phyloP scores from a whole-genome alignment of 2,329 filamentous ascomycete species.

The Calonectria pseudoreteaudii region DNA sequence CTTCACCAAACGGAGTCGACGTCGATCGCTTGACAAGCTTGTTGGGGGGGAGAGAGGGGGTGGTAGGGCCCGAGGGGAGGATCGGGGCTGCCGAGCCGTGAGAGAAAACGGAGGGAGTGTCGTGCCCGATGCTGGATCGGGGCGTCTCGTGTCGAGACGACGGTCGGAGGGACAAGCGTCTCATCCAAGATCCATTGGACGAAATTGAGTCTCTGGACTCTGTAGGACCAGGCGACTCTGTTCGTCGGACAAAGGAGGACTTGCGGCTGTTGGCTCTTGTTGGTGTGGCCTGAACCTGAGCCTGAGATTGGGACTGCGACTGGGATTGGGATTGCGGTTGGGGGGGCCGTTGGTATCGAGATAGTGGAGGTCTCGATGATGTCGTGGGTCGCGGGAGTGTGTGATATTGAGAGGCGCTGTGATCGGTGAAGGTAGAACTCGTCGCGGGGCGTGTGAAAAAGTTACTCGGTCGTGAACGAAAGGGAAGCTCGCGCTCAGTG shows the following conservation, averaged over 20 bases:
- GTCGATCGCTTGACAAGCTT: conserved; percentile 82
- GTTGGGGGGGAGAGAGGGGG: conserved; percentile 70
- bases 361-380: conserved; percentile 51
- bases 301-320: conserved; percentile 51
- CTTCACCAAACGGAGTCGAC: conserved; percentile 62
- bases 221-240: conserved; percentile 51
- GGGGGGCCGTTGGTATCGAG: conserved; percentile 52
- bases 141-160: conserved; percentile 73
- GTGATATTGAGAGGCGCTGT: conserved; percentile 46
- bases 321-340: conserved; percentile 49
- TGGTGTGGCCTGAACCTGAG: conserved; percentile 56
- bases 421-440: conserved; percentile 50
- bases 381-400: conserved; percentile 46
- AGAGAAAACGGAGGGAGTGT: conserved; percentile 75
- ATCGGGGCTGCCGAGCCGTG: conserved; percentile 77
- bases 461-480: conserved; percentile 38
- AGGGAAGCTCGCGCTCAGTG: conserved; percentile 50
- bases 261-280: conserved; percentile 54
- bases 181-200: conserved; percentile 78
- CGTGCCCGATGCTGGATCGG: conserved; percentile 73
- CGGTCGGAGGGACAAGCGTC: conserved; percentile 75
- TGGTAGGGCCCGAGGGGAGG: conserved; percentile 54
- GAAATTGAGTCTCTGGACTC: conserved; percentile 69
- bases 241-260: conserved; percentile 55
- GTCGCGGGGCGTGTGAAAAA: conserved; percentile 57